Evolutionary conservation across 768 basidiomycete genomes (phyloP), one percentile per base, ranked within the genome.

Genomic region (Boletus patriciae): DNA sequence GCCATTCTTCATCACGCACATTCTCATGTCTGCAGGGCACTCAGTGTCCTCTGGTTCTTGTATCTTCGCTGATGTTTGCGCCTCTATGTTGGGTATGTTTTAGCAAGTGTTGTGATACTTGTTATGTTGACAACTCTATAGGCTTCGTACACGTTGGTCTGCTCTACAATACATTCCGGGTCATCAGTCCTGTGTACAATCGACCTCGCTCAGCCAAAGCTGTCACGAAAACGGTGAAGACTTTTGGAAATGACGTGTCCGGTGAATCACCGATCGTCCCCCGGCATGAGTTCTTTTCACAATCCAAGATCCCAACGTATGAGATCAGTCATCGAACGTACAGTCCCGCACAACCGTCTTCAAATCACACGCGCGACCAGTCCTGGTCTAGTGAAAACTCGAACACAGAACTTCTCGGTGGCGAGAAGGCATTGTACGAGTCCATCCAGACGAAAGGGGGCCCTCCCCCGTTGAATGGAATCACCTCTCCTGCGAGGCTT

Each of bases 91-190:
- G 36, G 83, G 86, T 85, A 65, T 60, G 81, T 68, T 34, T 3
- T 19, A 25, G 4, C 21, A 31, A 27, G 27, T 47, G 29, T 29
- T 18, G 44, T 27, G 15, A 37, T 18, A 19, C 44, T 38, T n/a
- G 15, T 31, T 40, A 33, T 42, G 18, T 33, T 59, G 12, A 61
- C 46, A 34, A 52, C 21, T 13, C 62, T 33, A 7, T 56, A 91
- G 89, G 87, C 42, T 62, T 84, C 27, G 81, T 82, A 23, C 85
- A 90, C 62, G 85, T 87, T 27, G 55, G 79, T 10, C 74, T 90
- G n/a, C 77, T 90, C 29, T 83, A 80, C 74, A 88, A 86, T 65
- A 88, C 85, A 11, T 81, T 88, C 66, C 80, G 83, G 11, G 77
- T 87, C 49, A 72, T 91, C 34, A 74, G 77, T 10, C 81, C 81